phyloP scores from a whole-genome alignment of 106 monocot genomes.

The Dactylorhiza incarnata region DNA sequence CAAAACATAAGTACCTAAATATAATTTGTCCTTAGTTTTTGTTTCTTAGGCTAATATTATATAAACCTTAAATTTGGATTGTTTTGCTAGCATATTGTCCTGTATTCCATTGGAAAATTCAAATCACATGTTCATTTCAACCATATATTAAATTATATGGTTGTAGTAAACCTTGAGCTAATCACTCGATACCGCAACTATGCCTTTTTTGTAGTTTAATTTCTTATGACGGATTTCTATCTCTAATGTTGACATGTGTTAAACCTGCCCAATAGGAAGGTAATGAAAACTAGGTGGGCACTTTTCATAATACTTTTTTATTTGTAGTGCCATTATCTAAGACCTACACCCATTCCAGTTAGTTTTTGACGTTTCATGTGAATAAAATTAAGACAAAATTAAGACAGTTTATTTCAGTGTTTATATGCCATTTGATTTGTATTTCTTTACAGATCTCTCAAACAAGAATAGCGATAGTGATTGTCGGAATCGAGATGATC shows the following conservation, averaged over 20 bases:
- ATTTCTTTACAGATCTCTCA: conserved; percentile 20
- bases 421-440: background rate
- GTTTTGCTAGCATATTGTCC: too few species aligned
- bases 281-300: background rate
- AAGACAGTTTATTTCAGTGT: background rate
- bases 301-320: background rate
- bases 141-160: background rate
- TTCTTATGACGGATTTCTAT: background rate
- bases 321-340: too few species aligned
- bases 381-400: background rate
- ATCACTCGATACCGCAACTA: background rate
- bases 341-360: too few species aligned
- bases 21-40: too few species aligned
- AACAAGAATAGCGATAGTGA: conserved; percentile 14
- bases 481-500: conserved; percentile 56
- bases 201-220: background rate
- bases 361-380: too few species aligned
- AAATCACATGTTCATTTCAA: background rate
- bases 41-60: too few species aligned
- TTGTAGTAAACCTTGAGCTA: background rate
- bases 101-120: background rate
- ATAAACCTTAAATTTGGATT: too few species aligned
- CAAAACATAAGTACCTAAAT: too few species aligned
- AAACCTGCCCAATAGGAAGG: background rate
- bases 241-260: background rate